Conservation (phyloP, 805 yeast species). For the Candida nemodendra region DNA sequence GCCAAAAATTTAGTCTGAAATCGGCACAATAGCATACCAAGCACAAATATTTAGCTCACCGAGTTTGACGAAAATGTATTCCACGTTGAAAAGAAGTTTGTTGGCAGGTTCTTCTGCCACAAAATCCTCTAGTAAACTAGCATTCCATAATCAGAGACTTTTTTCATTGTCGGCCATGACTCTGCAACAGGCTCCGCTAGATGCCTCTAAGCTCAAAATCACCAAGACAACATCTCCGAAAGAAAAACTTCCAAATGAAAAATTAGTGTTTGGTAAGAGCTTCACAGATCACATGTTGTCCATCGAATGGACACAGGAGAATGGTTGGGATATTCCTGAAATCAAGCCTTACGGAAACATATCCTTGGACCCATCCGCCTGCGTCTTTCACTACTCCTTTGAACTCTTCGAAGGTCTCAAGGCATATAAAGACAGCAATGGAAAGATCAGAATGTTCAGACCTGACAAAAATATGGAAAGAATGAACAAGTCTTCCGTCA, state of each 20-base stretch:
- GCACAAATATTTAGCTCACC: too few species aligned
- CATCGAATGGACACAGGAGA: conserved; percentile 71
- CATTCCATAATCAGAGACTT: too few species aligned
- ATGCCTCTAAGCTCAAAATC: conserved; percentile 53
- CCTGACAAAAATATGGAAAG: conserved; percentile 90
- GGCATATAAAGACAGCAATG: conserved; percentile 71
- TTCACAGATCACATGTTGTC: conserved; percentile 91
- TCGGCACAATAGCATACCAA: too few species aligned
- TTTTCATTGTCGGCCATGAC: conserved; percentile 21
- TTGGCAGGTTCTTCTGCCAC: neutral
- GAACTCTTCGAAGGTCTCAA: conserved; percentile 95
- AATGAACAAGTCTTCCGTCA: conserved; percentile 83
- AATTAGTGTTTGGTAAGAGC: conserved; percentile 66
- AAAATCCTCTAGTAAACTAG: neutral
- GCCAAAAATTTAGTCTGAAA: too few species aligned
- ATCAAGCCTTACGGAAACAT: conserved; percentile 83
- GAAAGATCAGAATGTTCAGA: conserved; percentile 79
- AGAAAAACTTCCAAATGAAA: conserved; percentile 53
- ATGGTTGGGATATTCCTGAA: conserved; percentile 89
- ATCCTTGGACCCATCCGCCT: conserved; percentile 78
- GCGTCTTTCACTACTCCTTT: conserved; percentile 93
- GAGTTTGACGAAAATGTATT: conserved; percentile 5
- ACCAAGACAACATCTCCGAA: conserved; percentile 50
- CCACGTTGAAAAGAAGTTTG: conserved; percentile 3
- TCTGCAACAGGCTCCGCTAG: conserved; percentile 40